Conservation (phyloP, 257 asterid genomes). For the Sherardia arvensis region DNA sequence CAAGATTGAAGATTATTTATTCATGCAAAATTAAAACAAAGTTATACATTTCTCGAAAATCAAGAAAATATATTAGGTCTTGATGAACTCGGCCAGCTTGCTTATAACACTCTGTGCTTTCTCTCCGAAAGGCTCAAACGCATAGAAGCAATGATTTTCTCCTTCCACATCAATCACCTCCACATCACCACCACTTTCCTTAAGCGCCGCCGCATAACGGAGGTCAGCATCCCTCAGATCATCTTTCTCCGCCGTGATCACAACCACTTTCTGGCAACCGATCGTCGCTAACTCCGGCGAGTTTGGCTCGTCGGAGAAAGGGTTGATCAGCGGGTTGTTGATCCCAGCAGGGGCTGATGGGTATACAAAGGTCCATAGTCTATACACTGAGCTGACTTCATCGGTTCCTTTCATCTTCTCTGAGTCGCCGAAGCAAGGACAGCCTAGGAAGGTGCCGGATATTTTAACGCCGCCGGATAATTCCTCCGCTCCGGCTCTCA, state of each 20-base stretch:
- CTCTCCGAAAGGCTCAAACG: background rate
- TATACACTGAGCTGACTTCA: background rate
- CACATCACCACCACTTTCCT: conserved; percentile 14
- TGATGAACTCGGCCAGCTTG: background rate
- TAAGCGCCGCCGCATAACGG: conserved; percentile 12
- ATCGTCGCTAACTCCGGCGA: conserved; percentile 3
- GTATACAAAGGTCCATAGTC: conserved; percentile 1
- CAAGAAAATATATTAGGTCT: too few species aligned
- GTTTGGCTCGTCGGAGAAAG: conserved; percentile 6
- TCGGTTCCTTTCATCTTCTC: background rate
- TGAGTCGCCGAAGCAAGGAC: conserved; percentile 16
- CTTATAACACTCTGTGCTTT: background rate
- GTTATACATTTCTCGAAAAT: too few species aligned
- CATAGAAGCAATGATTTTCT: conserved; percentile 15
- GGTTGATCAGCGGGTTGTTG: conserved; percentile 21
- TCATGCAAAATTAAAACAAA: too few species aligned
- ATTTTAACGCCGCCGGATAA: conserved; percentile 19
- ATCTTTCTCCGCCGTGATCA: conserved; percentile 16
- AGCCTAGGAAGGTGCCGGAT: conserved; percentile 21
- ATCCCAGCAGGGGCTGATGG: conserved; percentile 16
- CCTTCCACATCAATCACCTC: conserved; percentile 17
- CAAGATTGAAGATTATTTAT: too few species aligned
- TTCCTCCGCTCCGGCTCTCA: conserved; percentile 10
- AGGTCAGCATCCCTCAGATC: conserved; percentile 3
- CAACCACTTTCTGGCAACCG: conserved; percentile 12